Evolutionary conservation across 805 yeast genomes (phyloP), one percentile per base, ranked within the genome.

Genomic region (Wickerhamiella bombiphila): DNA sequence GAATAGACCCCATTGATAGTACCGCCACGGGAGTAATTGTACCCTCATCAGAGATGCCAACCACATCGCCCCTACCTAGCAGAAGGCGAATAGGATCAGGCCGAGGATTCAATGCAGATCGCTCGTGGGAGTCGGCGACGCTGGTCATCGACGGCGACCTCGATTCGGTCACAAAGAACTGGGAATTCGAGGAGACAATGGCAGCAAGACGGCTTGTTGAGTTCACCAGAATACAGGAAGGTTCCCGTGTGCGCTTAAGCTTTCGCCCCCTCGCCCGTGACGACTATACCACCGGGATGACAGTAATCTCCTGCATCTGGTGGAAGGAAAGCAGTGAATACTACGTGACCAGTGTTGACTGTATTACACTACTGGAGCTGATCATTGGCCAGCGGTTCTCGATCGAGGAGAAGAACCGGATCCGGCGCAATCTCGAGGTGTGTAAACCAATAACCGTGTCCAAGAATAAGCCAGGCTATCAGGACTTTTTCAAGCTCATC

Each of bases 381-480:
- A 59, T 76, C 32, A 72, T 75, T 18, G 65, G 52, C 31, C 49
- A 70, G 37, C 68, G 66, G 44, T 76, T 76, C 52, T 62, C 70
- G 4, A 72, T 75, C 16, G 80, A 76, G 48, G 83, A 76, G 53
- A 76, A 76, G 55, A 76, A 76, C 54, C 60, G 83, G 37, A 73
- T 76, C 21, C 61, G 83, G 38, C 61, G 83, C 38, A 76, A 76
- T 46, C 59, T 76, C 36, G 82, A 76, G 48, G 71, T 71, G 14
- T 63, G 74, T 44, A 69, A 69, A 46, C 81, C 83, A 2, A 52
- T 60, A 31, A 76, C 82, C 0, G 65, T 76, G 11, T 64, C 74
- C 15, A 68, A 76, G 43, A 54, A 65, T 3, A 60, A 61, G 32
- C 52, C 51, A 9, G 64, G 63, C 19, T 29, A 37, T 8, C 56